phyloP scores from a whole-genome alignment of 208 protist genomes.

The Trypanosoma conorhini region DNA sequence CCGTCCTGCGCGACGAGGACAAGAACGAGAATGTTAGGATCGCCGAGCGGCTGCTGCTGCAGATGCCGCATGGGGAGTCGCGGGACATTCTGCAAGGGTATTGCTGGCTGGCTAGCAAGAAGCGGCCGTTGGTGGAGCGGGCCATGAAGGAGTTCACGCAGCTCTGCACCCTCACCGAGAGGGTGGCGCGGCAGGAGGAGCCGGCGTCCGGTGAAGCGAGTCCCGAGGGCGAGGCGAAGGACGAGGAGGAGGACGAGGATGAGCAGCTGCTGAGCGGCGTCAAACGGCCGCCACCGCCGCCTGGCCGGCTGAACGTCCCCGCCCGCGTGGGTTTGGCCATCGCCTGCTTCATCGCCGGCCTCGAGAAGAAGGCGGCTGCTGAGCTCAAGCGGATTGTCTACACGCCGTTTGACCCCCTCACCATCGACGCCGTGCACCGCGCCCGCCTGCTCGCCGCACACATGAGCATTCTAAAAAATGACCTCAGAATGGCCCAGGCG shows the following conservation, averaged over 20 bases:
- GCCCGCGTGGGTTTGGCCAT: slow-evolving; percentile 81
- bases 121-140: slow-evolving; percentile 57
- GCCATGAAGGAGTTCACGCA: slow-evolving; percentile 70
- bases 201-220: slow-evolving; percentile 8
- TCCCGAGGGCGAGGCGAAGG: slow-evolving; percentile 39
- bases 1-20: slow-evolving; percentile 34
- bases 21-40: slow-evolving; percentile 74
- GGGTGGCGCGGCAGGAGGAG: neutral
- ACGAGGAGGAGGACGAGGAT: slow-evolving; percentile 56
- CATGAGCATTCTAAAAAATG: slow-evolving; percentile 78
- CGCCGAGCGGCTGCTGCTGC: slow-evolving; percentile 84
- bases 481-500: slow-evolving; percentile 77
- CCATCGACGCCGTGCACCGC: slow-evolving; percentile 57
- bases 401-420: slow-evolving; percentile 35
- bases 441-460: slow-evolving; percentile 88
- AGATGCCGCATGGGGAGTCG: slow-evolving; percentile 60
- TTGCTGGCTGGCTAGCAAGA: slow-evolving; percentile 67
- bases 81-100: slow-evolving; percentile 80
- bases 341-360: slow-evolving; percentile 48
- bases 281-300: slow-evolving; percentile 18
- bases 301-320: slow-evolving; percentile 49
- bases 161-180: slow-evolving; percentile 27
- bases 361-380: slow-evolving; percentile 79
- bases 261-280: slow-evolving; percentile 37
- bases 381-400: slow-evolving; percentile 70